Evolutionary conservation across 2,329 filamentous ascomycete genomes (phyloP).

Genomic region (Metarhizium brunneum): DNA sequence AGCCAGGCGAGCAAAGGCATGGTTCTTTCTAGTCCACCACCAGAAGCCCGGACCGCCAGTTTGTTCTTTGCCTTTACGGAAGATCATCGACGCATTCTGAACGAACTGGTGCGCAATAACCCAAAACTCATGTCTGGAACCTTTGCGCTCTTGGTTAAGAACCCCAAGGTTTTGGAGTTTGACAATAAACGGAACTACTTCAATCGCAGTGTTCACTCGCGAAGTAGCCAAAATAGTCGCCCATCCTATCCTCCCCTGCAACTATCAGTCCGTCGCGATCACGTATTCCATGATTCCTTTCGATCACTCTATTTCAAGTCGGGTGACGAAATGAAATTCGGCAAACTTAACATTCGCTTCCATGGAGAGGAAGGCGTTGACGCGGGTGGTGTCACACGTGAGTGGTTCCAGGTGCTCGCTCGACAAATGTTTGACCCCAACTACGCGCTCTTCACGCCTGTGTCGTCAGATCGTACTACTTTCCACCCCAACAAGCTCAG

Average conservation of each 20-base stretch:
- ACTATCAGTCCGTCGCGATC: constrained; percentile 81
- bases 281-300: constrained; percentile 97
- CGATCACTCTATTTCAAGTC: constrained; percentile 96
- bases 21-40: constrained; percentile 61
- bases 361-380: constrained; percentile 96
- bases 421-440: constrained; percentile 99
- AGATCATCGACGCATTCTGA: constrained; percentile 93
- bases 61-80: constrained; percentile 98
- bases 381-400: constrained; percentile 90
- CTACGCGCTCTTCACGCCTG: constrained; percentile 91
- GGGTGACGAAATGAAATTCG: constrained; percentile 96
- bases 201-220: constrained; percentile 76
- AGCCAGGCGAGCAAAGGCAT: constrained; percentile 53
- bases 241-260: constrained; percentile 66
- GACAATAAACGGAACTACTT: constrained; percentile 99
- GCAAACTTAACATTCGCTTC: constrained; percentile 96
- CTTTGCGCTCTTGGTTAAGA: constrained; percentile 92
- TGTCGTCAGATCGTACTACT: constrained; percentile 93
- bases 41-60: constrained; percentile 74
- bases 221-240: constrained; percentile 58
- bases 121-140: constrained; percentile 98
- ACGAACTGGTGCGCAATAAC: constrained; percentile 93
- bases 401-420: constrained; percentile 98
- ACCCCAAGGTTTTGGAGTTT: constrained; percentile 96
- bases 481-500: constrained; percentile 97